A percentile compares a stretch with the other conserved stretches of the same genome.
Conservation (phyloP, 768 basidiomycete genomes). For the Hericium coralloides region DNA sequence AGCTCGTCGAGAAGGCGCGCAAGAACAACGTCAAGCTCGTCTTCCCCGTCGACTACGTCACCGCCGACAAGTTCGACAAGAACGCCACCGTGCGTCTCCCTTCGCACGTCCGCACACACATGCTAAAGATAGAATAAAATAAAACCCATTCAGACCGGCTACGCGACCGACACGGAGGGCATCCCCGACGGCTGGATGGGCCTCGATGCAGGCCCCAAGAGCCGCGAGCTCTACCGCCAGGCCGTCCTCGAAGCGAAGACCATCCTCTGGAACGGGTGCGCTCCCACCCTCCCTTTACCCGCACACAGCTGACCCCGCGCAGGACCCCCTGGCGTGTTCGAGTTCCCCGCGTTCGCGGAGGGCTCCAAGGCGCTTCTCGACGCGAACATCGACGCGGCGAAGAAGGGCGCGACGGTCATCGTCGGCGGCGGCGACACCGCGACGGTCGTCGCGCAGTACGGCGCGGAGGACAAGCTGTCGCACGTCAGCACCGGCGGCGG, state of each 20-base stretch:
- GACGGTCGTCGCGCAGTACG: slow-evolving; percentile 86
- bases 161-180: slow-evolving; percentile 73
- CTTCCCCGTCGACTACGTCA: slow-evolving; percentile 92
- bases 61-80: slow-evolving; percentile 92
- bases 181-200: slow-evolving; percentile 95
- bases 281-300: not conserved
- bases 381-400: slow-evolving; percentile 78
- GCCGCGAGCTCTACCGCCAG: slow-evolving; percentile 65
- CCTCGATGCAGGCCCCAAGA: slow-evolving; percentile 85
- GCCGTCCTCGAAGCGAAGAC: slow-evolving; percentile 88
- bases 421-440: slow-evolving; percentile 95
- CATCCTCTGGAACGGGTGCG: slow-evolving; percentile 92
- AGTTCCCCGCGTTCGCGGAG: slow-evolving; percentile 84
- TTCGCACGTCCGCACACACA: too few species aligned
- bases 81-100: slow-evolving; percentile 58
- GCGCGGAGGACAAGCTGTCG: slow-evolving; percentile 80
- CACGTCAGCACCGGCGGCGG: slow-evolving; percentile 97
- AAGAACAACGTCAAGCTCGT: slow-evolving; percentile 88
- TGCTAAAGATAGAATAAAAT: not conserved
- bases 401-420: slow-evolving; percentile 84
- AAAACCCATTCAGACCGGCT: slow-evolving; percentile 41
- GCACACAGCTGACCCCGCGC: slow-evolving; percentile 2
- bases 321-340: slow-evolving; percentile 98
- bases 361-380: slow-evolving; percentile 82
- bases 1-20: slow-evolving; percentile 86